These are phyloP conservation scores for Fusarium miscanthi DNA, from an alignment of 2,329 filamentous ascomycete species.

Conservation along the genomic window DNA sequence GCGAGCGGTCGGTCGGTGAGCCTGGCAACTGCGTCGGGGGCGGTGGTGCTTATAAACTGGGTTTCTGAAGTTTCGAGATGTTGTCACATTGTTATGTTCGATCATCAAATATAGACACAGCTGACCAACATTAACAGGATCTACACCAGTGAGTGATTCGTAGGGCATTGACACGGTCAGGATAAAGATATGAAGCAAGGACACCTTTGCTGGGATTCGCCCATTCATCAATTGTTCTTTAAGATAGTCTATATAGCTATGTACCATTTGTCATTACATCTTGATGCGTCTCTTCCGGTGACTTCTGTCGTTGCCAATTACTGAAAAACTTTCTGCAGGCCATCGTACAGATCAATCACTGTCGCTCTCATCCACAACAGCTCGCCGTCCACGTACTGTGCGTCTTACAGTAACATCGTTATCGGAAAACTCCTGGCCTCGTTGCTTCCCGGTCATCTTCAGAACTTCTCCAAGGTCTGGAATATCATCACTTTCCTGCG, in stretches of 20 bases:
- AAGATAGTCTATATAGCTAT: slow-evolving; percentile 34
- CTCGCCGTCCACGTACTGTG: slow-evolving; percentile 43
- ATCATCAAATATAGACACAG: neutral
- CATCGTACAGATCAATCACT: slow-evolving; percentile 41
- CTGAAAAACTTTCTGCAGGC: neutral
- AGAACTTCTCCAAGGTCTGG: slow-evolving; percentile 51
- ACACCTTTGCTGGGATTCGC: slow-evolving; percentile 18
- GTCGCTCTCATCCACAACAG: slow-evolving; percentile 49
- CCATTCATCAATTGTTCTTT: slow-evolving; percentile 23
- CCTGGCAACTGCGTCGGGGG: slow-evolving; percentile 51
- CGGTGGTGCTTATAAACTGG: slow-evolving; percentile 59
- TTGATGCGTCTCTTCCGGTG: neutral
- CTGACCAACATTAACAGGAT: slow-evolving; percentile 37
- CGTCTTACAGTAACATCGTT: slow-evolving; percentile 35
- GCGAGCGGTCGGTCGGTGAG: slow-evolving; percentile 38
- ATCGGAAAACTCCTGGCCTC: slow-evolving; percentile 22
- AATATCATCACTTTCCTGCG: slow-evolving; percentile 56
- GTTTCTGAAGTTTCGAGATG: slow-evolving; percentile 57
- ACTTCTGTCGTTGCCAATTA: slow-evolving; percentile 6
- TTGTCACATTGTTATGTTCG: slow-evolving; percentile 11
- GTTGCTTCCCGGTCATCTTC: slow-evolving; percentile 5
- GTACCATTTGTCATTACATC: slow-evolving; percentile 20
- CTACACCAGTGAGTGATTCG: neutral
- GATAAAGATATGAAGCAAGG: neutral
- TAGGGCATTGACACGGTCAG: neutral